These are phyloP conservation scores for Tetraselmis striata DNA, from an alignment of 139 green algal genomes.

Conservation along the genomic window DNA sequence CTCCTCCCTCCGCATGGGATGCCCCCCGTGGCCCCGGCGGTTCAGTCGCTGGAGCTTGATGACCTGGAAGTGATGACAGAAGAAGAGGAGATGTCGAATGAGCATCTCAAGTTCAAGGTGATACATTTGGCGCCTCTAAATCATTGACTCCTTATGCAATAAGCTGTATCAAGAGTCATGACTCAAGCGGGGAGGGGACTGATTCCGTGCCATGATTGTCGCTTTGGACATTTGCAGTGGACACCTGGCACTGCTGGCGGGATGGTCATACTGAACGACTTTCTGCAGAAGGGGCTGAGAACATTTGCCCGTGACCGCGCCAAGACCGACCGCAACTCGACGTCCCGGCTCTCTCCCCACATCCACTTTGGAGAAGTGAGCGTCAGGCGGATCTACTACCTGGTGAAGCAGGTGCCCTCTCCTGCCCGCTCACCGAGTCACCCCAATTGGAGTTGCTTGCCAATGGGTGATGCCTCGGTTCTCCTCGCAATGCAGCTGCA, in stretches of 20 bases:
- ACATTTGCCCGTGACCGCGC: constrained; percentile 61
- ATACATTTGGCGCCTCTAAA: too few relatives aligned
- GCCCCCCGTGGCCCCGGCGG: constrained; percentile 25
- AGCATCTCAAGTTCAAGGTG: constrained; percentile 64
- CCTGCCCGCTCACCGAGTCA: not conserved
- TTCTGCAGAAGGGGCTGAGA: constrained; percentile 53
- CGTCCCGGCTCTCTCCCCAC: constrained; percentile 82
- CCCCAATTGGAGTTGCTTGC: too few relatives aligned
- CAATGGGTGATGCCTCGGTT: too few relatives aligned
- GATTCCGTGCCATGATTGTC: too few relatives aligned
- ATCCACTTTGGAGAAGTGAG: constrained; percentile 84
- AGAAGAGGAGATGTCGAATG: constrained; percentile 62
- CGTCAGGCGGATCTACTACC: constrained; percentile 60
- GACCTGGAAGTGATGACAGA: constrained; percentile 65
- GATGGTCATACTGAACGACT: constrained; percentile 51
- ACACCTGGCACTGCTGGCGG: constrained; percentile 55
- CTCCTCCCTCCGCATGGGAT: constrained; percentile 36
- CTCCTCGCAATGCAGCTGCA: too few relatives aligned
- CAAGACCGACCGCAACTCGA: constrained; percentile 73
- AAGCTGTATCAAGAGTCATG: too few relatives aligned
- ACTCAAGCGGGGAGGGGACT: too few relatives aligned
- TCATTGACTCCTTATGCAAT: too few relatives aligned
- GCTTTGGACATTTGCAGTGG: too few relatives aligned
- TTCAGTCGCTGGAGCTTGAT: constrained; percentile 22
- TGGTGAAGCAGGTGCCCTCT: constrained; percentile 19